Base-by-base conservation (phyloP, 495 filamentous ascomycete genomes). In the Aspergillus mulundensis region DNA sequence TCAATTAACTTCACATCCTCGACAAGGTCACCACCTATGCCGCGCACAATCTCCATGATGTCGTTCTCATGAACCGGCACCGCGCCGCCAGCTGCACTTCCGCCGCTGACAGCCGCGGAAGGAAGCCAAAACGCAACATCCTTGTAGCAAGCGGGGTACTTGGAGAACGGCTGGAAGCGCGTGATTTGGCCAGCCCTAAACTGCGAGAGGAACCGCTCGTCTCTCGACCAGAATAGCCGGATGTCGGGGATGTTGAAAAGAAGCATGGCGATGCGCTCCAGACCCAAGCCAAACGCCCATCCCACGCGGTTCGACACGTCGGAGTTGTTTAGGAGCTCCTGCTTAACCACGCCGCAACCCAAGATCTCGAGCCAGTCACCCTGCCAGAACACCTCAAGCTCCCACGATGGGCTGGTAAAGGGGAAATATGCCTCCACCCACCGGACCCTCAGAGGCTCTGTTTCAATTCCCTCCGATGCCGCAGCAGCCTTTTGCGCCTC, bases 351-450 rank as follows among this genome's bases (percentile, higher is more conserved):
- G n/a, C 95, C 95, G 65, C 89, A 96, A 4, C 95, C 94, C 2
- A 98, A 79, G 5, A 97, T 80, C 73, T 97, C 94, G 6, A 98
- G 84, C 94, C 94, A 98, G 62, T 90, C 87, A 39, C 87, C 91
- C 66, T 90, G 84, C 85, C 93, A 97, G 76, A 89, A 91, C 15
- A 98, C 89, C 67, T 98, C 94, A 11, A 98, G 77, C 61, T 98
- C 94, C 90, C 90, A 98, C 0, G 87, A 91, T 0, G 95, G 94
- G 40, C 84, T 89, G 0, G 94, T 98, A 67, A 97, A 97, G 7
- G 94, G 94, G 75, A 98, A 82, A 70, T 95, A 97, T 3, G 94
- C 91, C 66, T 97, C 92, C 3, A 97, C 85, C 94, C 94, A 98
- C 49, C 94, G 84, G 43, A 96, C 83, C 64, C 83, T 85, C 41